Percentiles rank a stretch among this genome's conserved stretches.
Conservation (phyloP, 495 filamentous ascomycete species). For the Trichoderma virens region DNA sequence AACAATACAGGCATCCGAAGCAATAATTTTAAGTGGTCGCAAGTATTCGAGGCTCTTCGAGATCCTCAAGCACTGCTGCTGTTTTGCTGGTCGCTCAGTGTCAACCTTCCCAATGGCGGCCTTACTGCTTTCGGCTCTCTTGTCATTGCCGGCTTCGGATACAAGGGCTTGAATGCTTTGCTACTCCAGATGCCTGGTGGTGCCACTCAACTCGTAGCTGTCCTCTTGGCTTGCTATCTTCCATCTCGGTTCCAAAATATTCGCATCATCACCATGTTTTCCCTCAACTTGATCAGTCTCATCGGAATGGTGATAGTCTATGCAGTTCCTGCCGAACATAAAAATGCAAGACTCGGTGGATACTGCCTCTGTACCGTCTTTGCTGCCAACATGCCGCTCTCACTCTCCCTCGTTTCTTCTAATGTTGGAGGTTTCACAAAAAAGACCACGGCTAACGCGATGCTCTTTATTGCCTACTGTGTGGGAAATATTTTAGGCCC, state of each 20-base stretch:
- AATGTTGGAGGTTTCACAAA: conserved; percentile 68
- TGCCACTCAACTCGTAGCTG: conserved; percentile 19
- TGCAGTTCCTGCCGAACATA: not conserved
- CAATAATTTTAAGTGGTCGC: conserved; percentile 26
- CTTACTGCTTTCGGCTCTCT: conserved; percentile 35
- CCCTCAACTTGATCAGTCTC: conserved; percentile 24
- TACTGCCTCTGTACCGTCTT: conserved; percentile 17
- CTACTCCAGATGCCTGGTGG: conserved; percentile 31
- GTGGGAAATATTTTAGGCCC: conserved; percentile 40
- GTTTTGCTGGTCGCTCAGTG: conserved; percentile 25
- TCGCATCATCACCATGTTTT: conserved; percentile 29
- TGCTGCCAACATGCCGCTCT: conserved; percentile 25
- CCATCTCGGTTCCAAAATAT: conserved; percentile 22
- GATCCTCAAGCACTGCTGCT: conserved; percentile 38
- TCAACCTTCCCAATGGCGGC: conserved; percentile 42
- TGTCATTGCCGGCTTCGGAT: conserved; percentile 34
- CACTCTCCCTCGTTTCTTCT: conserved; percentile 24
- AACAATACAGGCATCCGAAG: conserved; percentile 30
- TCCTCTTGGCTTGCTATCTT: conserved; percentile 30
- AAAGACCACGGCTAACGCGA: conserved; percentile 55
- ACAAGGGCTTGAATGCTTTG: conserved; percentile 27
- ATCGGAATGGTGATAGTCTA: conserved; percentile 34
- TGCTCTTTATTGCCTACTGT: conserved; percentile 61
- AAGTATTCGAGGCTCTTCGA: conserved; percentile 27
- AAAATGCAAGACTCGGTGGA: conserved; percentile 18